phyloP scores from a whole-genome alignment of 306 rosid species.

The Benincasa hispida region DNA sequence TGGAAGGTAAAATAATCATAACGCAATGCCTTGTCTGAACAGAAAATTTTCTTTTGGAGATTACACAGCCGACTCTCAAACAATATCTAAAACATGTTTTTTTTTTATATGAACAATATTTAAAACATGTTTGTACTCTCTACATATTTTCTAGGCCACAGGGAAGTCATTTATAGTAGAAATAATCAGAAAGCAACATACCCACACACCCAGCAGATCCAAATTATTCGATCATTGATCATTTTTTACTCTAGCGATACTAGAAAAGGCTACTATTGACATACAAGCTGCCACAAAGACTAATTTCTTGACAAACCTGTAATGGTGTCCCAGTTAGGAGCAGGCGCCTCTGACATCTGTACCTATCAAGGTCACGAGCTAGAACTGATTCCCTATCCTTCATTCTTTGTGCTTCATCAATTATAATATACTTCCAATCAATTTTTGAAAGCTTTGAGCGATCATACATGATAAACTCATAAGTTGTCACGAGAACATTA shows the following conservation, averaged over 20 bases:
- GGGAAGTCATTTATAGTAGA: neutral
- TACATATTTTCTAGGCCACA: neutral
- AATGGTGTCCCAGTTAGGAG: constrained; percentile 96
- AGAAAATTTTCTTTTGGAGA: neutral
- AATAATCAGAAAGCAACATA: neutral
- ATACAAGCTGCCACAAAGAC: constrained; percentile 2
- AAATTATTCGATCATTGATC: neutral
- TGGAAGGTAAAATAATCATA: neutral
- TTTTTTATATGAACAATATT: too few species aligned
- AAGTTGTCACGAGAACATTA: constrained; percentile 97
- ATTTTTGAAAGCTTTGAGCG: constrained; percentile 89
- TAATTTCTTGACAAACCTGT: constrained; percentile 41
- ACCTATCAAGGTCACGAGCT: constrained; percentile 97
- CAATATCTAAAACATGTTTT: neutral
- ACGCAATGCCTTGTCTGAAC: neutral
- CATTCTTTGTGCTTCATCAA: constrained; percentile 99
- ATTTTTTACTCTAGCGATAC: neutral
- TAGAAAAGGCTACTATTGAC: neutral
- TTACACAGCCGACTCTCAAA: neutral
- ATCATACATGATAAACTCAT: constrained; percentile 99
- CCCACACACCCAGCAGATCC: neutral
- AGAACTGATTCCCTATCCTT: constrained; percentile 95
- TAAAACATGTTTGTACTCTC: neutral
- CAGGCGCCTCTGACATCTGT: constrained; percentile 88
- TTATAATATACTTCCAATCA: constrained; percentile 93